A percentile compares a stretch with the other conserved stretches of the same genome.
Conservation (phyloP, 345 rosid genomes). For the Brassica carinata region DNA sequence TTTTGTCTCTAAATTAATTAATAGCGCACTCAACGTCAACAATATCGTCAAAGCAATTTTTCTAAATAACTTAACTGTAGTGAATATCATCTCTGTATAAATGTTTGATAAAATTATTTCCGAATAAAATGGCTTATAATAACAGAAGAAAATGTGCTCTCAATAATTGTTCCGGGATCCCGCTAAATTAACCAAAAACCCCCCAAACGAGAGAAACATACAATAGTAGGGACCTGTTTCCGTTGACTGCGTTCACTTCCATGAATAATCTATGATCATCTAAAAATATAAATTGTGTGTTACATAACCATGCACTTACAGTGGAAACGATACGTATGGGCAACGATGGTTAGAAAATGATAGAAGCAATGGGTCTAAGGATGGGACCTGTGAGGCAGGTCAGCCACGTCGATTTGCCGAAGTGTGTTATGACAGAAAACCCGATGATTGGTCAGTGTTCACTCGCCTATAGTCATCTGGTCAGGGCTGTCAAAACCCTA, state of each 20-base stretch:
- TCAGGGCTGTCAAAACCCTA: slow-evolving; percentile 28
- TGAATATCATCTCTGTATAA: not conserved
- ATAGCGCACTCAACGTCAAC: not conserved
- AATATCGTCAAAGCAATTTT: too few relatives aligned
- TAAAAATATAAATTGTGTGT: not conserved
- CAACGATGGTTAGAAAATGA: slow-evolving; percentile 30
- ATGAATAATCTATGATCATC: slow-evolving; percentile 21
- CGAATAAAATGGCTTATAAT: not conserved
- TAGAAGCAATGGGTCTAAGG: not conserved
- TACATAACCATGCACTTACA: slow-evolving; percentile 12
- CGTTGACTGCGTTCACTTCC: slow-evolving; percentile 26
- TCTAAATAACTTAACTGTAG: not conserved
- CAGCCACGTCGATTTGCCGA: slow-evolving; percentile 18
- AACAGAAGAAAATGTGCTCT: not conserved
- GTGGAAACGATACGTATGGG: slow-evolving; percentile 19
- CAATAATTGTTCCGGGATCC: slow-evolving; percentile 25
- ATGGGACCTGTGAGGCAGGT: slow-evolving; percentile 21
- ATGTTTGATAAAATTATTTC: not conserved
- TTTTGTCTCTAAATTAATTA: not conserved
- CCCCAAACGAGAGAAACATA: slow-evolving; percentile 23
- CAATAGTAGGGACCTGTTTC: slow-evolving; percentile 26
- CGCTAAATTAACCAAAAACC: slow-evolving; percentile 23
- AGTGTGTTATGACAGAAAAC: not conserved
- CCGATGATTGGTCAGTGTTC: slow-evolving; percentile 12
- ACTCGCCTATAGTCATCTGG: slow-evolving; percentile 23